A percentile compares a stretch with the other conserved stretches of the same genome.
These are phyloP conservation scores for Sporothrix euskadiensis DNA, from an alignment of 2,329 filamentous ascomycete species.

Conservation along the genomic window DNA sequence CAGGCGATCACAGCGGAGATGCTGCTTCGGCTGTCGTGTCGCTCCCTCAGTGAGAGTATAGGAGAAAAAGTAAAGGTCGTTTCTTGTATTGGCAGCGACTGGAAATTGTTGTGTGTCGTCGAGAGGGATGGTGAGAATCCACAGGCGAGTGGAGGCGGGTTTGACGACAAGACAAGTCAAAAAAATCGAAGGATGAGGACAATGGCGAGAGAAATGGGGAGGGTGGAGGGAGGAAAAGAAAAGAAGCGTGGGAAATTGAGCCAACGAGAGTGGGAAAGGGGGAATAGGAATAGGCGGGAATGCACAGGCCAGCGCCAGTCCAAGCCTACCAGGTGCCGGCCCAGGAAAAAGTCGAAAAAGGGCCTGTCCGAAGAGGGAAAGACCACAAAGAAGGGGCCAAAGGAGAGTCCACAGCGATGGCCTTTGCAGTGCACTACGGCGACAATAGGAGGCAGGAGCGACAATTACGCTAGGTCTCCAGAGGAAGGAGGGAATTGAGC, in stretches of 20 bases:
- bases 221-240: not conserved
- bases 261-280: not conserved
- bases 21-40: not conserved
- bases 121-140: not conserved
- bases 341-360: constrained; percentile 19
- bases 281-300: constrained; percentile 4
- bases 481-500: not conserved
- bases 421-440: not conserved
- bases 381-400: not conserved
- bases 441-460: not conserved
- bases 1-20: not conserved
- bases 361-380: not conserved
- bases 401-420: not conserved
- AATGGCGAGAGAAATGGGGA: not conserved
- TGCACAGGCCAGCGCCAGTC: not conserved
- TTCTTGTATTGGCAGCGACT: not conserved
- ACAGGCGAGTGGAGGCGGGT: not conserved
- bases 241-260: constrained; percentile 5
- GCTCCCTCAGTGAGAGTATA: not conserved
- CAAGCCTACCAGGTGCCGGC: constrained; percentile 9
- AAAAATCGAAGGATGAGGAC: not conserved
- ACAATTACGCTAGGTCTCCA: not conserved
- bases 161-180: not conserved
- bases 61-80: not conserved
- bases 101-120: not conserved